Base-by-base conservation (phyloP, 2,329 filamentous ascomycete species). In the Pleoardoris graminearum region DNA sequence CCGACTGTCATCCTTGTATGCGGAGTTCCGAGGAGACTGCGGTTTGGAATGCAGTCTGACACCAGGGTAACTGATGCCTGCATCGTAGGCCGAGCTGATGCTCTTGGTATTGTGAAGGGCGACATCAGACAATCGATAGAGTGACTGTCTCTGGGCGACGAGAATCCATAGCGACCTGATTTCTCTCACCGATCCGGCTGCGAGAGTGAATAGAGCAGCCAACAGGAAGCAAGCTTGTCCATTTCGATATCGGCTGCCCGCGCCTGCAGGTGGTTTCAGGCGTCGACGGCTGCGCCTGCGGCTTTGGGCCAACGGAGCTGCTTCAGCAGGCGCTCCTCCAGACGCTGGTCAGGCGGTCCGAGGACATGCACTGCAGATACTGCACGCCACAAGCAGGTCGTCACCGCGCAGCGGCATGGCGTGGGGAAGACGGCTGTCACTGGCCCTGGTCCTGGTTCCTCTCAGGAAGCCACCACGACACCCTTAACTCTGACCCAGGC, bases 161-260 rank as follows among this genome's bases (percentile, higher is more conserved):
- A 36, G 47, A 19, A 30, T 23, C 36, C 7, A 41, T 33, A 42
- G 16, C 17, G 25, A 25, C 14, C 37, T 36, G 30, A 19, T 35
- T 12, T 37, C 53, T 57, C 59, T 62, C 60, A 66, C 62, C 62
- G 62, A 61, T 65, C 57, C 48, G 47, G 38, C 21, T 36, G 47
- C 47, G 60, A 55, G 48, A 53, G 43, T 42, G 32, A 19, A 41
- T 3, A 41, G 16, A 39, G 46, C 36, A 48, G 33, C 53, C 48
- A 54, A 53, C 48, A 37, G 55, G 37, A 48, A 42, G 27, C 22
- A 44, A 50, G 48, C 43, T 37, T 36, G 45, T 46, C 35, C 52
- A 30, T 48, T 56, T 54, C 36, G 44, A 61, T 44, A 42, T 50
- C 45, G 51, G 30, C 33, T 37, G 33, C 47, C 56, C 55, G 54